Base-by-base conservation (phyloP, 2,329 filamentous ascomycete genomes). In the Madurella fahalii region DNA sequence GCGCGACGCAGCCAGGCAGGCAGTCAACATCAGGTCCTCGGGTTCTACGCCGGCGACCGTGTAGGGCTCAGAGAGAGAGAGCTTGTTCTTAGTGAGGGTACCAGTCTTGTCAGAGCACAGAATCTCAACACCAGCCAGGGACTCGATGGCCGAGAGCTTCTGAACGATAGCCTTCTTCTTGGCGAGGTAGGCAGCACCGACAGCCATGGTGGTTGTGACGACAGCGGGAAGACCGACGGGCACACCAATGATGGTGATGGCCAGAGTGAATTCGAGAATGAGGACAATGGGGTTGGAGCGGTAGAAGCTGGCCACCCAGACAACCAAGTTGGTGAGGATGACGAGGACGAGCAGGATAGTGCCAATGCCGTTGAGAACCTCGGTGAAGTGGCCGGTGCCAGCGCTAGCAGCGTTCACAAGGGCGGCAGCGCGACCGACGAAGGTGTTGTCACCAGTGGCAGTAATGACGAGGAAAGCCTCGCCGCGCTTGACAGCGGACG, bases 51-150 rank as follows among this genome's bases (percentile, higher is more conserved):
- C 90, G 58, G 82, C 78, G 58, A 94, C 87, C 40, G 85, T 89
- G 78, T 86, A 95, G 54, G 90, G 90, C 70, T 95, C 90, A 50
- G 88, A 80, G 45, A 95, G 80, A 61, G 90, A 93, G 18, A 95
- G 83, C 79, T 94, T 95, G 81, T 95, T 95, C 81, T 93, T 94
- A 69, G 90, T 95, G 69, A 95, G 76, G 56, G 90, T 95, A 76
- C 90, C 90, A 31, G 90, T 95, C 83, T 95, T 95, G 82, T 95
- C 90, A 50, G 90, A 93, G 80, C 90, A 95, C 54, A 95, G 87
- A 72, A 95, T 94, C 75, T 95, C 88, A 59, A 95, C 91, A 78
- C 90, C 90, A 69, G 90, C 90, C 61, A 95, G 81, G 25, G 90
- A 95, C 78, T 95, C 90, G 59, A 95, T 95, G 61, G 90, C 90